phyloP scores from a whole-genome alignment of 192 early-diverging fungal genomes.

The Coemansia sp. region DNA sequence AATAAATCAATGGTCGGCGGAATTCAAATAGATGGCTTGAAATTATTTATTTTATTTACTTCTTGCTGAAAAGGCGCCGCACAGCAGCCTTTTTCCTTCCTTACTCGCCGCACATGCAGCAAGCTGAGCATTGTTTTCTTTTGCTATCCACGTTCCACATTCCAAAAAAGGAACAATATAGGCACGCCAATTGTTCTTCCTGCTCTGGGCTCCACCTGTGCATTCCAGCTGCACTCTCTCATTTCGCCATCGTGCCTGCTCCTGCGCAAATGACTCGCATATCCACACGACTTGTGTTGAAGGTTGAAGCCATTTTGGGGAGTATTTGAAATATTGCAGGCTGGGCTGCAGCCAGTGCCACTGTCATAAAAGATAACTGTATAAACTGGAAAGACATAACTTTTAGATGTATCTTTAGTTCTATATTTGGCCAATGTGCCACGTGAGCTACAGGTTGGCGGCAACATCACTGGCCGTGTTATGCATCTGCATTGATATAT shows the following conservation, averaged over 20 bases:
- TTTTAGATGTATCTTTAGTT: background rate
- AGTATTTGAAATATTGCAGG: background rate
- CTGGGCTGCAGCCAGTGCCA: background rate
- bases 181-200: slow-evolving; percentile 3
- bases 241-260: background rate
- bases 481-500: background rate
- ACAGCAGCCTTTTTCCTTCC: background rate
- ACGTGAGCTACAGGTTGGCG: background rate
- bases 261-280: background rate
- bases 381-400: background rate
- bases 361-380: background rate
- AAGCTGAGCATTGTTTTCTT: background rate
- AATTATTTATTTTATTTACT: background rate
- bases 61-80: background rate
- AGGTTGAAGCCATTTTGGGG: background rate
- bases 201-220: background rate
- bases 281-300: background rate
- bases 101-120: slow-evolving; percentile 5
- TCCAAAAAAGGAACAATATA: slow-evolving; percentile 8
- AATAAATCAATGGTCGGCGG: background rate
- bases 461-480: background rate
- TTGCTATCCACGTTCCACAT: background rate
- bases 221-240: background rate
- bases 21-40: slow-evolving; percentile 1
- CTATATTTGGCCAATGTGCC: background rate